These are phyloP conservation scores for Sungouiella thailandica DNA, from an alignment of 805 yeast genomes.

Conservation along the genomic window DNA sequence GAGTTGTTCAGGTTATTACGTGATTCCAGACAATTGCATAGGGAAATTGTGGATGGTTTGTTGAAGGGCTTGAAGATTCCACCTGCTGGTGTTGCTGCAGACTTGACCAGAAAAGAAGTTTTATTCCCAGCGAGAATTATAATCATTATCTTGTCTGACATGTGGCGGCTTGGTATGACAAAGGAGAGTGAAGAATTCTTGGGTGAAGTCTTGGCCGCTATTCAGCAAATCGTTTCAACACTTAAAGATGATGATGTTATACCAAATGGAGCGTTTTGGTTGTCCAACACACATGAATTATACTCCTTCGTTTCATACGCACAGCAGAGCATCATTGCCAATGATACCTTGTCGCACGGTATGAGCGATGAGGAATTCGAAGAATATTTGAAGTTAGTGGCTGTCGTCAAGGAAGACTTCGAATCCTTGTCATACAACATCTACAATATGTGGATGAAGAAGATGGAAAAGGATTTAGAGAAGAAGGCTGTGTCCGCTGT, in stretches of 20 bases:
- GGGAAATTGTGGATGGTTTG: constrained; percentile 82
- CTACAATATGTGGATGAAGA: constrained; percentile 96
- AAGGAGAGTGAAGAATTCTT: constrained; percentile 86
- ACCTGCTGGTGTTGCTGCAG: constrained; percentile 77
- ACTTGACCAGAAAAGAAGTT: constrained; percentile 81
- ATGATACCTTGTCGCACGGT: constrained; percentile 71
- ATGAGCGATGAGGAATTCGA: constrained; percentile 88
- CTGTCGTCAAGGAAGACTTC: constrained; percentile 89
- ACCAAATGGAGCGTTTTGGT: constrained; percentile 95
- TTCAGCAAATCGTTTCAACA: constrained; percentile 77
- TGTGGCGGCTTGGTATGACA: constrained; percentile 97
- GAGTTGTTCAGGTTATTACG: constrained; percentile 68
- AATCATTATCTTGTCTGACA: constrained; percentile 86
- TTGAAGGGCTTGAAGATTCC: constrained; percentile 84
- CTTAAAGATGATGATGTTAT: constrained; percentile 82
- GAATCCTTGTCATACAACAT: constrained; percentile 90
- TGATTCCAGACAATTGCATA: constrained; percentile 67
- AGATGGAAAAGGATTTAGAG: constrained; percentile 83
- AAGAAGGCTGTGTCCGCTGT: constrained; percentile 94
- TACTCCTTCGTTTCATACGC: constrained; percentile 94
- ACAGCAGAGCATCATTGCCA: constrained; percentile 82
- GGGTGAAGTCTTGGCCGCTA: constrained; percentile 82
- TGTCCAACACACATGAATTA: constrained; percentile 92
- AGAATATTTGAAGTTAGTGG: constrained; percentile 83
- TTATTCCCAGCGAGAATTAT: constrained; percentile 94